phyloP scores from a whole-genome alignment of 164 flowering plant genomes.

The Pachysandra terminalis region DNA sequence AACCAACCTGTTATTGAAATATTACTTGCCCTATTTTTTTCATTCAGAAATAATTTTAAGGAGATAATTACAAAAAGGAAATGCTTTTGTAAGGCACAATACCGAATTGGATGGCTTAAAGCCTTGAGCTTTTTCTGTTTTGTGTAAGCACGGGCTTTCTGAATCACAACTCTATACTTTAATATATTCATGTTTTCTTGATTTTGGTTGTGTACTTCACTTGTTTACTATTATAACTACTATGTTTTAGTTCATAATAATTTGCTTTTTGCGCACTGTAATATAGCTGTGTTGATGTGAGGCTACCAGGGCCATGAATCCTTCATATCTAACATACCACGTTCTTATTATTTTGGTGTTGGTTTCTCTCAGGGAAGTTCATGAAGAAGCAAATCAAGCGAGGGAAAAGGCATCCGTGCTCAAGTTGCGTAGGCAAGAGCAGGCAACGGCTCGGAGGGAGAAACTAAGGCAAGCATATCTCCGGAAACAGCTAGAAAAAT shows the following conservation, averaged over 20 bases:
- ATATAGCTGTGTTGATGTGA: background rate
- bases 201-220: background rate
- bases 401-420: slow-evolving; percentile 69
- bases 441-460: slow-evolving; percentile 72
- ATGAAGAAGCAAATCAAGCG: slow-evolving; percentile 79
- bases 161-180: too few species aligned
- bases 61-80: too few species aligned
- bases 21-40: background rate
- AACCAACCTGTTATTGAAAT: too few species aligned
- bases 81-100: too few species aligned
- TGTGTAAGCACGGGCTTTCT: too few species aligned
- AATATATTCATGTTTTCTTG: too few species aligned
- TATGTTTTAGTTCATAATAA: background rate
- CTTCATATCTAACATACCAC: background rate
- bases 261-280: background rate
- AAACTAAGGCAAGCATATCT: slow-evolving; percentile 85
- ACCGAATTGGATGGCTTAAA: too few species aligned
- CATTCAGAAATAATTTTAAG: background rate
- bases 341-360: slow-evolving; percentile 4
- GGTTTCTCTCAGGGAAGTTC: slow-evolving; percentile 74
- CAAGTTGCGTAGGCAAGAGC: slow-evolving; percentile 78
- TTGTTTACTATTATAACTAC: background rate
- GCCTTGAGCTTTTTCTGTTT: too few species aligned
- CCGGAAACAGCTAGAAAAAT: slow-evolving; percentile 70
- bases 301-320: background rate